phyloP scores from a whole-genome alignment of 208 protist species.

The Herpetomonas tarakana region DNA sequence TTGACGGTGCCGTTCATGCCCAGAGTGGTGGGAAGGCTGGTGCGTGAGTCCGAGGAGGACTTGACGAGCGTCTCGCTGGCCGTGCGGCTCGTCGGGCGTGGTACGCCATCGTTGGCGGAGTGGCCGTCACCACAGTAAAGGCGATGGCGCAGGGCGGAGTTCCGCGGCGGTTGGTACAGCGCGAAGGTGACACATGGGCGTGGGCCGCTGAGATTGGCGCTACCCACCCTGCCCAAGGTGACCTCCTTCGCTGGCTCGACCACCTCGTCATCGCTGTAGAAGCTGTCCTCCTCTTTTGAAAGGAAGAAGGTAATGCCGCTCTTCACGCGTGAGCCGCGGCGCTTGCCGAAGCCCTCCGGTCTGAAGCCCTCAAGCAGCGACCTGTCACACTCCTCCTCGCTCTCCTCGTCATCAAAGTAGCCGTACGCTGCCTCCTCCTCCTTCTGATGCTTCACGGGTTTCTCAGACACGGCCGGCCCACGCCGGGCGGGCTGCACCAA shows the following conservation, averaged over 20 bases:
- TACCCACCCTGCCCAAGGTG: neutral
- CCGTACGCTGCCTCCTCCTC: too few species aligned
- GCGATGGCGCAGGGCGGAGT: too few species aligned
- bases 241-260: neutral
- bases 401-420: conserved; percentile 15
- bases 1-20: too few species aligned
- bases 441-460: too few species aligned
- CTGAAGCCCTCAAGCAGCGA: conserved; percentile 39
- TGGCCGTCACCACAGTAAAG: too few species aligned
- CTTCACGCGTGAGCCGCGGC: conserved; percentile 9
- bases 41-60: too few species aligned
- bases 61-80: too few species aligned
- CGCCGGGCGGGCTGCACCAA: too few species aligned
- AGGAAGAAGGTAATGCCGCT: conserved; percentile 43
- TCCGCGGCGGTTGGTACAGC: conserved; percentile 1
- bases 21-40: too few species aligned
- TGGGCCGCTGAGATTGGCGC: neutral
- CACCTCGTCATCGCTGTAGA: conserved; percentile 22
- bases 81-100: too few species aligned
- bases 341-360: conserved; percentile 29
- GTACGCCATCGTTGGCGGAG: too few species aligned
- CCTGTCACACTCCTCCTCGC: conserved; percentile 32
- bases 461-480: too few species aligned
- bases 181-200: neutral
- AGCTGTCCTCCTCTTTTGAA: conserved; percentile 26